Evolutionary conservation across 768 basidiomycete genomes (phyloP).

Genomic region (Pleurotus djamor): DNA sequence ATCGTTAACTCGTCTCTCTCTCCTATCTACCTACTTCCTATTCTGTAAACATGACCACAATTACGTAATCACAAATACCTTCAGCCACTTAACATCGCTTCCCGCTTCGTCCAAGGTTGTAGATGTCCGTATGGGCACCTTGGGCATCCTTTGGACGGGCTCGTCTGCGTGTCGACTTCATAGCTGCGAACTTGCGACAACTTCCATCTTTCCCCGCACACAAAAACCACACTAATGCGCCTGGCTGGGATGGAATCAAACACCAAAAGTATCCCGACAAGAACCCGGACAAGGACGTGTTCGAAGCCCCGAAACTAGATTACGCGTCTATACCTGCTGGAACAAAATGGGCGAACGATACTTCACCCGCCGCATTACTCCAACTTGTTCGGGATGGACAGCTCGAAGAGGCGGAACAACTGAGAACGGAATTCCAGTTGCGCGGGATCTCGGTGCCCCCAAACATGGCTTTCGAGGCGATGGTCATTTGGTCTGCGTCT

Average conservation of each 20-base stretch:
- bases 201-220: background rate
- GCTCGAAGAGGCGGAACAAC: constrained; percentile 24
- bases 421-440: constrained; percentile 37
- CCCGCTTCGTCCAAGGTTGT: background rate
- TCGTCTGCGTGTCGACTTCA: background rate
- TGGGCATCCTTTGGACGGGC: background rate
- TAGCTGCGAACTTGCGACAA: background rate
- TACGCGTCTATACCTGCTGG: background rate
- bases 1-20: no score
- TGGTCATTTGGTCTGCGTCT: constrained; percentile 29
- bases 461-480: constrained; percentile 30
- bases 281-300: constrained; percentile 7
- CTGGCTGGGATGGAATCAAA: constrained; percentile 5
- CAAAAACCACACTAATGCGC: constrained; percentile 1
- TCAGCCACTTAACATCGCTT: no score
- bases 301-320: constrained; percentile 9
- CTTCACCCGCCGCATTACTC: constrained; percentile 13
- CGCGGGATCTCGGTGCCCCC: constrained; percentile 33
- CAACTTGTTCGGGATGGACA: constrained; percentile 24
- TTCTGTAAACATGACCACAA: no score
- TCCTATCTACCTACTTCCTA: no score
- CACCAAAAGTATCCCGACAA: constrained; percentile 1
- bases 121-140: constrained; percentile 8
- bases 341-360: constrained; percentile 8
- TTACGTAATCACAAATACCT: no score